Base-by-base conservation (phyloP, 495 filamentous ascomycete genomes). In the Cairneyella variabilis region DNA sequence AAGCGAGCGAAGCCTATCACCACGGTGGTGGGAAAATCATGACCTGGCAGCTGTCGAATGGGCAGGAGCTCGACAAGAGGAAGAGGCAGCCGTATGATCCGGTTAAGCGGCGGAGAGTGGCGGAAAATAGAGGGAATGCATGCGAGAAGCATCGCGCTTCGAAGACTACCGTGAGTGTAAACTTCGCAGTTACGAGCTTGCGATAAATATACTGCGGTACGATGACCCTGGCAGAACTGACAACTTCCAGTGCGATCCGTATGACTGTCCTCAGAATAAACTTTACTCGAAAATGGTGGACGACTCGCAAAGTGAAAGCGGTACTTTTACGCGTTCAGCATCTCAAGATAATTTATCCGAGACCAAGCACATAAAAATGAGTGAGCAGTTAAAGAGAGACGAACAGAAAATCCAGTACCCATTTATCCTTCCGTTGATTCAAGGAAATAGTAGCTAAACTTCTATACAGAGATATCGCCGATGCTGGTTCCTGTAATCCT, bases 61-160 rank as follows among this genome's bases (percentile, higher is more conserved):
- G 54, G 12, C 38, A 51, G 22, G 54, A 51, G 30, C 16, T 57
- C 14, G 54, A 40, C 16, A 51, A 45, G 30, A 51, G 38, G 38
- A 57, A 57, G 30, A 57, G 28, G 20, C 47, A 46, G 27, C 54
- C 54, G 14, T 57, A 57, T 51, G 54, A 57, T 37, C 38, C 54
- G n/a, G 40, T 51, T 14, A 57, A 57, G 38, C 38, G 54, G 16
- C 16, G 54, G n/a, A 57, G 46, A 37, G 54, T 57, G 2, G 54
- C 54, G 0, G 54, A 57, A 40, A 57, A 57, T 22, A 44, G 54
- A 21, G 54, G 54, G n/a, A 57, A 57, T 40, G 47, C 40, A 26
- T 57, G 54, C 40, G 54, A 57, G 27, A 57, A 57, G 48, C 54
- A 57, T 46, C 46, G 54, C 8, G 38, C 40, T 51, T 45, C 46